These are phyloP conservation scores for Raphidocelis subcapitata DNA, from an alignment of 139 green algal species.

Conservation along the genomic window DNA sequence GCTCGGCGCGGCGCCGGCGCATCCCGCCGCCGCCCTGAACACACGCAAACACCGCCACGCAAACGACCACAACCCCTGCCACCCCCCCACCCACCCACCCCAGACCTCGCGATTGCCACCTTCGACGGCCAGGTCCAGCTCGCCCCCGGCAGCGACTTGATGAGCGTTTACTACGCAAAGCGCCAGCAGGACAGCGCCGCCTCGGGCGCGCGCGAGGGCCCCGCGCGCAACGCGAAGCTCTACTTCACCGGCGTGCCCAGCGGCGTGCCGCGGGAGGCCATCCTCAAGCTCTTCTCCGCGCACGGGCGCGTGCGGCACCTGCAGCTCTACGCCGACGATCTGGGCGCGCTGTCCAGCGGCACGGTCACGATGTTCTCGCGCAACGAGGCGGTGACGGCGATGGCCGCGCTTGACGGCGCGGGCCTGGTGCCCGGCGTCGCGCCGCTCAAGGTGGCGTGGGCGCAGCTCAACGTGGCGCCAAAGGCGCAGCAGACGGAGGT, in stretches of 20 bases:
- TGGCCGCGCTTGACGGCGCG: slow-evolving; percentile 24
- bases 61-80: too few relatives aligned
- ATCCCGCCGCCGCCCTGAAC: too few relatives aligned
- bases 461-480: slow-evolving; percentile 22
- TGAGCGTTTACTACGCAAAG: slow-evolving; percentile 32
- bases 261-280: slow-evolving; percentile 15
- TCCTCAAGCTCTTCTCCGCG: slow-evolving; percentile 23
- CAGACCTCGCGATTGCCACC: slow-evolving; percentile 8
- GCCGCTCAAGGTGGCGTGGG: slow-evolving; percentile 29
- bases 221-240: slow-evolving; percentile 26
- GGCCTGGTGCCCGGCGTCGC: slow-evolving; percentile 20
- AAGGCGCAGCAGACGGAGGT: slow-evolving; percentile 3
- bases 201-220: neutral
- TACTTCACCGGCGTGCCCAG: slow-evolving; percentile 27
- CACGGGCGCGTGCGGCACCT: slow-evolving; percentile 29
- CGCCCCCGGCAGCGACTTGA: neutral
- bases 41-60: too few relatives aligned
- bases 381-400: slow-evolving; percentile 23
- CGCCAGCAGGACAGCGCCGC: slow-evolving; percentile 22
- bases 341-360: slow-evolving; percentile 21
- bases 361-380: slow-evolving; percentile 29
- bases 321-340: slow-evolving; percentile 22
- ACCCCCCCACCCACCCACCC: too few relatives aligned
- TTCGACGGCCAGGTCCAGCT: slow-evolving; percentile 34
- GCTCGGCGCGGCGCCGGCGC: too few relatives aligned